Evolutionary conservation across 2,329 filamentous ascomycete genomes (phyloP).

Genomic region (Paradendryphiella salina): DNA sequence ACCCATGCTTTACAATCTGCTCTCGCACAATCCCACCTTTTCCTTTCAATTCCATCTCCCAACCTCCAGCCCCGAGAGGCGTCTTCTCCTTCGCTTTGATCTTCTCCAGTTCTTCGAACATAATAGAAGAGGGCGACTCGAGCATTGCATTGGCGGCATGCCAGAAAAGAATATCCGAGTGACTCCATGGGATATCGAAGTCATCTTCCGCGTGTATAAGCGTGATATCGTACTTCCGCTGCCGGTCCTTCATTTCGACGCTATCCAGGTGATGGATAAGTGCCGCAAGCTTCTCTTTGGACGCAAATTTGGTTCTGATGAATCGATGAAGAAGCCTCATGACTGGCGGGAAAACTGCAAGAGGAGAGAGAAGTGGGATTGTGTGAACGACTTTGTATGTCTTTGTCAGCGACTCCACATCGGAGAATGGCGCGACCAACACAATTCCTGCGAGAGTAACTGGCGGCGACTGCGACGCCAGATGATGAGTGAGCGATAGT

Average conservation of each 20-base stretch:
- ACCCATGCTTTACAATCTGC: slow-evolving; percentile 59
- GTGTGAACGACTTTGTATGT: slow-evolving; percentile 62
- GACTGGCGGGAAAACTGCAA: slow-evolving; percentile 53
- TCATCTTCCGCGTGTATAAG: slow-evolving; percentile 59
- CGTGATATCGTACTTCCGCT: slow-evolving; percentile 51
- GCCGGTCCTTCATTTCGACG: slow-evolving; percentile 36
- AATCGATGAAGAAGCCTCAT: slow-evolving; percentile 51
- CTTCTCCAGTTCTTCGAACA: slow-evolving; percentile 52
- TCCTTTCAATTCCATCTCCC: slow-evolving; percentile 54
- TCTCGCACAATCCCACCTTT: slow-evolving; percentile 56
- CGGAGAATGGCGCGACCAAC: slow-evolving; percentile 61
- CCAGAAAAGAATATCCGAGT: slow-evolving; percentile 58
- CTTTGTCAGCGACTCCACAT: slow-evolving; percentile 57
- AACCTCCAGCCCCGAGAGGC: slow-evolving; percentile 56
- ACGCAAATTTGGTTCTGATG: slow-evolving; percentile 57
- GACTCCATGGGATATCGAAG: slow-evolving; percentile 56
- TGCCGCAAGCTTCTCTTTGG: slow-evolving; percentile 53
- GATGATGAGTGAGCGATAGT: slow-evolving; percentile 51
- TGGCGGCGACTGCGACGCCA: slow-evolving; percentile 49
- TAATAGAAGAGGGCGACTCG: slow-evolving; percentile 37
- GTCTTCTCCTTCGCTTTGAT: slow-evolving; percentile 49
- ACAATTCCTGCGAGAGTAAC: slow-evolving; percentile 59
- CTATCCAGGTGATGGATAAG: slow-evolving; percentile 47
- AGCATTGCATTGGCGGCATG: slow-evolving; percentile 58
- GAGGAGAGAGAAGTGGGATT: slow-evolving; percentile 58